Evolutionary conservation across 2,329 filamentous ascomycete genomes (phyloP).

Genomic region (Pseudogymnoascus sp.): DNA sequence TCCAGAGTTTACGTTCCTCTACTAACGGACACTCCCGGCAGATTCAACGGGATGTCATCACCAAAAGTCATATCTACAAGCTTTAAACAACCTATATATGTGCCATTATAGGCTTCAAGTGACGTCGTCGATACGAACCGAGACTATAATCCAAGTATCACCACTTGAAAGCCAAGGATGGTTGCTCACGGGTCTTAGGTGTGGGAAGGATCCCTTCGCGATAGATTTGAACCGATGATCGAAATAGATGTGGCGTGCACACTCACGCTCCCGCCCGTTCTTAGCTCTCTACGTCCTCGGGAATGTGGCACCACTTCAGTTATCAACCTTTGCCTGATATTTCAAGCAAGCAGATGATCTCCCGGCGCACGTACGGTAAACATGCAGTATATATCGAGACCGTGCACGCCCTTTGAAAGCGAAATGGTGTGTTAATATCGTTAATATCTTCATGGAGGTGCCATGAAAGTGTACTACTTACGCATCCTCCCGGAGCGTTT

Average conservation of each 20-base stretch:
- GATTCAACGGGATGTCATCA: not conserved
- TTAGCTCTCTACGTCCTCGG: not conserved
- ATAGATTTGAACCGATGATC: slow-evolving; percentile 1
- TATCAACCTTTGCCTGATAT: not conserved
- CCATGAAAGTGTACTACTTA: not conserved
- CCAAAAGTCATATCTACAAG: not conserved
- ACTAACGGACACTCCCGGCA: not conserved
- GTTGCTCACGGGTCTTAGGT: not conserved
- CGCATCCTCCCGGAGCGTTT: not conserved
- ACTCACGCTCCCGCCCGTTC: not conserved
- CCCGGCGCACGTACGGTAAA: slow-evolving; percentile 7
- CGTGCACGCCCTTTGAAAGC: not conserved
- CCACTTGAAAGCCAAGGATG: not conserved
- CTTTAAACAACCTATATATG: not conserved
- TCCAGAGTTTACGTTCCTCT: not conserved
- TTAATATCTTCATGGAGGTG: not conserved
- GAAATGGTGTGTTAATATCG: slow-evolving; percentile 9
- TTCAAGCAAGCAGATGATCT: slow-evolving; percentile 9
- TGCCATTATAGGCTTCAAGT: not conserved
- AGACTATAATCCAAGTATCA: not conserved
- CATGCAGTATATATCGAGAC: not conserved
- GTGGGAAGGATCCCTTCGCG: not conserved
- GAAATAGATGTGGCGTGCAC: slow-evolving; percentile 8
- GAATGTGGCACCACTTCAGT: slow-evolving; percentile 5
- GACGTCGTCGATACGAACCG: not conserved